Base-by-base conservation (phyloP, 1,139 yeast genomes). In the Protomyces gravidus region DNA sequence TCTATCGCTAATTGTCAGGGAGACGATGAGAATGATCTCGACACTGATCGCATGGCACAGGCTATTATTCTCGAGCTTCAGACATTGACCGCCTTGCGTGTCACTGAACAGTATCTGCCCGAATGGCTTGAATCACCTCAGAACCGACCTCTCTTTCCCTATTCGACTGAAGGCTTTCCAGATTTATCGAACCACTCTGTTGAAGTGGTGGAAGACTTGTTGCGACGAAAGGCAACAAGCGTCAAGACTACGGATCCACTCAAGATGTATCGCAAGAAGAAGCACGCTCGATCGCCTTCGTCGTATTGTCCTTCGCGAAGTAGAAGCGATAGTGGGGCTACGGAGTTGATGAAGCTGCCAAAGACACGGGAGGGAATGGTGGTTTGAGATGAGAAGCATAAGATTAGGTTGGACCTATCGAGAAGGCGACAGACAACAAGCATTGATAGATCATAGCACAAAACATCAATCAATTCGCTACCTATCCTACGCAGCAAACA, bases 21-120 rank as follows among this genome's bases (percentile, higher is more conserved):
- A 49, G 62, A 63, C 3, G 47, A 45, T 26, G 30, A 15, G 26
- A 45, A 45, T 45, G 47, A 45, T 45, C 50, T 47, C 23, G 50
- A 47, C 39, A 27, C 39, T 13, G 50, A 47, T 30, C 39, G 26
- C 13, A 21, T 21, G 25, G 33, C 39, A 4, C 26, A 30, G 13
- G 39, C 36, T 11, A 47, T 26, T 5, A 15, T 19, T n/a, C 19
- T 47, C 19, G 50, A 47, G n/a, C 5, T 47, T 13, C 30, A 27
- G 21, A 30, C 39, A 3, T 39, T 47, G 23, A 47, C 50, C n/a
- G 13, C 39, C 11, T 13, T 28, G 17, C 39, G 13, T 5, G 13
- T 39, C 9, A 11, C 39, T 5, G 27, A 45, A 28, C 27, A 36
- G 1, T 13, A 36, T 15, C 19, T 36, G 42, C 19, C 42, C 5